These are phyloP conservation scores for Sphaerulina populicola DNA, from an alignment of 2,329 filamentous ascomycete species.

Conservation along the genomic window DNA sequence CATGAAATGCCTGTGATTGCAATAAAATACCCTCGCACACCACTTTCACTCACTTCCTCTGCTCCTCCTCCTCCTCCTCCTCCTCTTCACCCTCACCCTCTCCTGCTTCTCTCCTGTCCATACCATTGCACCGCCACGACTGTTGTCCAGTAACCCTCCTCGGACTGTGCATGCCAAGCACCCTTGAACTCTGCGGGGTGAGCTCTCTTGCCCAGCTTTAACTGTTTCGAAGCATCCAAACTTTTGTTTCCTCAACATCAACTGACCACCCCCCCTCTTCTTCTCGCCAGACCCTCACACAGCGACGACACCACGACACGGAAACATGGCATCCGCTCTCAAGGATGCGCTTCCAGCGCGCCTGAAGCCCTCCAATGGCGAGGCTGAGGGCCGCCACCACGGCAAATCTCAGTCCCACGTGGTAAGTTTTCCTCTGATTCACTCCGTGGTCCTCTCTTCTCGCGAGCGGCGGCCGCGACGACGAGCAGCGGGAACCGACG, in stretches of 20 bases:
- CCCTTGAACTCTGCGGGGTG: constrained; percentile 7
- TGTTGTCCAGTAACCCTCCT: neutral
- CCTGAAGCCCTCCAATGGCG: constrained; percentile 56
- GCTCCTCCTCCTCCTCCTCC: neutral
- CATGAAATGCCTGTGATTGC: neutral
- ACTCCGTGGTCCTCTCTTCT: neutral
- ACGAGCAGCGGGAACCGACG: constrained; percentile 1
- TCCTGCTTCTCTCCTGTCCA: neutral
- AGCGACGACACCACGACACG: constrained; percentile 8
- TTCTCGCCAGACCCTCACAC: constrained; percentile 2
- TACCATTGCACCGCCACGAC: neutral
- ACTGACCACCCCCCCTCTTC: constrained; percentile 14
- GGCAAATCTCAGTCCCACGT: constrained; percentile 81
- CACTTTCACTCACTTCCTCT: neutral
- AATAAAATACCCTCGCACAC: neutral
- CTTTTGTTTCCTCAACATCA: constrained; percentile 7
- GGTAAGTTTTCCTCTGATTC: constrained; percentile 48
- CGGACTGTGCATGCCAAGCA: neutral
- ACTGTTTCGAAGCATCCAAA: constrained; percentile 5
- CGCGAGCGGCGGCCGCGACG: constrained; percentile 1
- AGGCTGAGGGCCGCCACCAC: constrained; percentile 53
- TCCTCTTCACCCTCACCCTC: neutral
- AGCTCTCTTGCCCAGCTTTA: constrained; percentile 4
- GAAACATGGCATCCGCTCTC: constrained; percentile 44
- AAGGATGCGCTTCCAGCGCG: constrained; percentile 75